Evolutionary conservation across 2,329 filamentous ascomycete genomes (phyloP).

Genomic region (Penicillium paneum): DNA sequence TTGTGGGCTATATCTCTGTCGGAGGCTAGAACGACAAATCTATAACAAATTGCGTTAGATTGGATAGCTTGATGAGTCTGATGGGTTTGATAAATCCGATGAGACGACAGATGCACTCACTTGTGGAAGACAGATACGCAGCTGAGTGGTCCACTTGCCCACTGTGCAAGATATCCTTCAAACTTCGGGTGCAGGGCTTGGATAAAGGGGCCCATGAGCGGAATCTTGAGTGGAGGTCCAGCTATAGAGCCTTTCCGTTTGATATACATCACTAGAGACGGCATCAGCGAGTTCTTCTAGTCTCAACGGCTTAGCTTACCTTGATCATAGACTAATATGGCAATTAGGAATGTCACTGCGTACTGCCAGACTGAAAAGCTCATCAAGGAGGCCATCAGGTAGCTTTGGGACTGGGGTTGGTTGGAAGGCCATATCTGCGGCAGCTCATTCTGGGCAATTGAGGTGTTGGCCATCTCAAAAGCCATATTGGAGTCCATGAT

Average conservation of each 20-base stretch:
- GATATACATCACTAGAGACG: constrained; percentile 61
- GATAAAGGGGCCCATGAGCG: constrained; percentile 82
- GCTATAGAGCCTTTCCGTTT: constrained; percentile 67
- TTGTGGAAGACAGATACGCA: constrained; percentile 96
- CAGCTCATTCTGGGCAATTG: constrained; percentile 8
- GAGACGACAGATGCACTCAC: constrained; percentile 47
- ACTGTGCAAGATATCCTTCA: constrained; percentile 78
- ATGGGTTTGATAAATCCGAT: background rate
- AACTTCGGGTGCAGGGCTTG: constrained; percentile 83
- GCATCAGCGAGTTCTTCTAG: background rate
- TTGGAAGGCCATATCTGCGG: constrained; percentile 6
- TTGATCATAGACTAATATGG: constrained; percentile 77
- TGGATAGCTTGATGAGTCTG: background rate
- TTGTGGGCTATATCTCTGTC: constrained; percentile 87
- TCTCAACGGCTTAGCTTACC: constrained; percentile 51
- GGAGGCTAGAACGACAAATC: constrained; percentile 88
- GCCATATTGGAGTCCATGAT: constrained; percentile 6
- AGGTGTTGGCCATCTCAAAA: constrained; percentile 9
- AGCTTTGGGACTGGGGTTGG: background rate
- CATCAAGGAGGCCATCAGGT: background rate
- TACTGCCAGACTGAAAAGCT: constrained; percentile 44
- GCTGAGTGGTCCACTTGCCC: constrained; percentile 80
- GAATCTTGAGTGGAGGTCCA: constrained; percentile 67
- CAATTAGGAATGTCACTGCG: constrained; percentile 55
- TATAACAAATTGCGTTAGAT: constrained; percentile 34